Base-by-base conservation (phyloP, 805 yeast species). In the Blastobotrys parvus region DNA sequence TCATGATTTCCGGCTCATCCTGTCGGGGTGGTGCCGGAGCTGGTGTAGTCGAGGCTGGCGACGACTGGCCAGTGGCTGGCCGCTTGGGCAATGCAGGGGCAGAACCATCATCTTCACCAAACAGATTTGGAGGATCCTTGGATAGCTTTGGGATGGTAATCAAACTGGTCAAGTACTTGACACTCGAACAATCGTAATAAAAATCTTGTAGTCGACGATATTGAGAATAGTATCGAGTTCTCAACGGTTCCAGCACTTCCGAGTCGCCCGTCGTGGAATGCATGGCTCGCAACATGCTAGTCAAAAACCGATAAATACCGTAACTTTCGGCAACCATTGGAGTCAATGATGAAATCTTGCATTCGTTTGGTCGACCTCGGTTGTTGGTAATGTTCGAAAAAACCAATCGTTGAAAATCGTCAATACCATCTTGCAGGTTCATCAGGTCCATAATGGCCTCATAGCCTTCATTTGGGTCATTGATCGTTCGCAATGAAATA, bases 391-490 rank as follows among this genome's bases (percentile, higher is more conserved):
- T 69, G 4, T 82, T 71, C 0, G 94, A 79, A 58, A 90, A 82
- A 8, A 89, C 74, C 32, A 84, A 65, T 47, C 82, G 77, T 52
- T 83, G 88, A 46, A 85, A 77, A 48, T 81, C 82, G 58, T 85
- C 90, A 42, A 88, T 75, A 17, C 78, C 69, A 57, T 90, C 97
- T 62, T 88, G 96, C 44, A 90, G 67, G 36, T 78, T 77, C 85
- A 87, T 80, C 54, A 90, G 69, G 59, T 87, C 96, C 50, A 86
- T 60, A 47, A 90, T 78, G 0, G 94, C 80, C 58, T 90, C 95
- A 60, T 82, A 89, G 4, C 97, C 97, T 64, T 88, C 95, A 58
- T 90, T 88, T 4, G 97, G 97, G 61, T 90, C 95, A 55, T 86
- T 80, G 31, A 86, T 94, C 2, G 88, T 78, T 45, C 85, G 76